Percentiles rank a stretch among this genome's conserved stretches.
Evolutionary conservation across 495 filamentous ascomycete species (phyloP).

Genomic region (Neurospora terricola): DNA sequence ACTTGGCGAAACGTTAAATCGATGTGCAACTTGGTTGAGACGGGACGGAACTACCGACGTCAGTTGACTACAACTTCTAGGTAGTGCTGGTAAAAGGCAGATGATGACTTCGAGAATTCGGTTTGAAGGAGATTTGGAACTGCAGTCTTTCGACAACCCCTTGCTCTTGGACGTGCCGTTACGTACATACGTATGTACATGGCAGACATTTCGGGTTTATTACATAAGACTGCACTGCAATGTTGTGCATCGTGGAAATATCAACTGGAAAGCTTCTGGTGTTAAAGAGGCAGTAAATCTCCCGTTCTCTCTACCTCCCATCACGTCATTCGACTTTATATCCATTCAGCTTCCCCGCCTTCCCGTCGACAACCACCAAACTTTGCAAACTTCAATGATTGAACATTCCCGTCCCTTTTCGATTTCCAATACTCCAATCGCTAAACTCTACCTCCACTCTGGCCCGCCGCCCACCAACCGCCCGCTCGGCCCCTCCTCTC

Average conservation of each 20-base stretch:
- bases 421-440: neutral
- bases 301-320: neutral
- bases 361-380: neutral
- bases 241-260: neutral
- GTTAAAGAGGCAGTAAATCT: neutral
- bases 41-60: neutral
- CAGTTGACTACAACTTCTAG: neutral
- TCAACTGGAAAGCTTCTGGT: neutral
- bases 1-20: neutral
- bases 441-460: neutral
- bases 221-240: neutral
- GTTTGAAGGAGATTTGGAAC: neutral
- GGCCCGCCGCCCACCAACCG: neutral
- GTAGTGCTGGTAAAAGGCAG: neutral
- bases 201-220: neutral
- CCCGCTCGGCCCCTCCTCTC: neutral
- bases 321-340: neutral
- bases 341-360: neutral
- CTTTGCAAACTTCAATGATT: neutral
- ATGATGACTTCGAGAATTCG: neutral
- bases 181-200: neutral
- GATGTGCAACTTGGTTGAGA: neutral
- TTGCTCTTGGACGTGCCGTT: neutral
- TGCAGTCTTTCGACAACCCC: neutral
- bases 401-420: neutral